A percentile compares a stretch with the other conserved stretches of the same genome.
phyloP scores from a whole-genome alignment of 371 early-diverging fungal genomes.

The Mucor velutinosus region DNA sequence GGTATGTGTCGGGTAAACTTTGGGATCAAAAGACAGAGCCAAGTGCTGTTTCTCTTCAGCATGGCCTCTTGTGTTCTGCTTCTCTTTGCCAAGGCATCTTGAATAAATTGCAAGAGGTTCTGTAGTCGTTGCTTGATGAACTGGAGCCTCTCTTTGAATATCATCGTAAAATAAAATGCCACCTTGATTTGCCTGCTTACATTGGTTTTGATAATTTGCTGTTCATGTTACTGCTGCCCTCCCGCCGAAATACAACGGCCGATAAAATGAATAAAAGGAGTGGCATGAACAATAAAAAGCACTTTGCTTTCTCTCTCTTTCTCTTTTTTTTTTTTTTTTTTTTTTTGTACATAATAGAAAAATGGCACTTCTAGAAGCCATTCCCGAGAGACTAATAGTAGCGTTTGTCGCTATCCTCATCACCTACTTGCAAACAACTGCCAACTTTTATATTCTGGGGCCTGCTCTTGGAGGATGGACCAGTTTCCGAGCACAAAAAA shows the following conservation, averaged over 20 bases:
- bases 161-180: no score
- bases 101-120: conserved; percentile 5
- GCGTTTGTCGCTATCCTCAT: conserved; percentile 17
- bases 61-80: conserved; percentile 52
- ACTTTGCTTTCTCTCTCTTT: not conserved
- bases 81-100: conserved; percentile 32
- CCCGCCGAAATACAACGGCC: not conserved
- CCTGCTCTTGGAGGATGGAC: conserved; percentile 32
- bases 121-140: not conserved
- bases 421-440: conserved; percentile 17
- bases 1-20: conserved; percentile 5
- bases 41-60: conserved; percentile 48
- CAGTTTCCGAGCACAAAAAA: conserved; percentile 22
- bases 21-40: conserved; percentile 23
- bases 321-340: not conserved
- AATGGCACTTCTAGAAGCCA: conserved; percentile 13
- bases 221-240: not conserved
- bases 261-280: not conserved
- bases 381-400: conserved; percentile 25
- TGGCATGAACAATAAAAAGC: not conserved
- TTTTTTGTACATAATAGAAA: not conserved
- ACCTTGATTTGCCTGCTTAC: no score
- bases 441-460: conserved; percentile 22
- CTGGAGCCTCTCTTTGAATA: not conserved
- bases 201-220: no score